Evolutionary conservation across 768 basidiomycete genomes (phyloP).

Genomic region (Pisolithus microcarpus): DNA sequence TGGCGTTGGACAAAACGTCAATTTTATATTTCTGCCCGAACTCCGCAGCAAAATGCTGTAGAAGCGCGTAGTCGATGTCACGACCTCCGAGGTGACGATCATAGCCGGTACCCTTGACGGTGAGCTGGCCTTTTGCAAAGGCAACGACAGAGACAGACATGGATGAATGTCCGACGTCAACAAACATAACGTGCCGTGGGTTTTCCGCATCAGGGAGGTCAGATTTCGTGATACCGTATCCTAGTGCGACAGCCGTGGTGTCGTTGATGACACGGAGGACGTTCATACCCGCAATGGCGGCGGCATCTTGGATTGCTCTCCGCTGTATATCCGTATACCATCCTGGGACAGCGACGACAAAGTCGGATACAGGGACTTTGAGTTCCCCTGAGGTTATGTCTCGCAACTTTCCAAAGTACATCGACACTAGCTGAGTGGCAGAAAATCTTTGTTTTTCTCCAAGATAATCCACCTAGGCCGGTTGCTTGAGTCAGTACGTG

Average conservation of each 20-base stretch:
- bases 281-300: conserved; percentile 83
- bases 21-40: conserved; percentile 99
- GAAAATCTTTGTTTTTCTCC: conserved; percentile 77
- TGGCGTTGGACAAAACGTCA: conserved; percentile 85
- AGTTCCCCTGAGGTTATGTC: conserved; percentile 84
- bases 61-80: conserved; percentile 89
- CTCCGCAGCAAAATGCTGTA: conserved; percentile 81
- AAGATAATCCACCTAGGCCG: conserved; percentile 72
- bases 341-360: conserved; percentile 93
- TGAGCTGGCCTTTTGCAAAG: conserved; percentile 90
- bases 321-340: conserved; percentile 96
- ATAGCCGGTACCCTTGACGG: conserved; percentile 82
- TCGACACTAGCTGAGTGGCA: conserved; percentile 84
- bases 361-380: conserved; percentile 79
- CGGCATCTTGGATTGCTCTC: conserved; percentile 84
- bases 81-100: conserved; percentile 94
- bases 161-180: conserved; percentile 92
- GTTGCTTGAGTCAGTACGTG: conserved; percentile 6
- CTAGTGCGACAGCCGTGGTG: conserved; percentile 90
- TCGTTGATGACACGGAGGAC: conserved; percentile 95
- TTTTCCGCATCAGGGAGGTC: conserved; percentile 84
- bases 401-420: conserved; percentile 85
- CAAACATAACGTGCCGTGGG: conserved; percentile 84
- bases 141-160: conserved; percentile 83
- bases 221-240: conserved; percentile 97